Conservation (phyloP, 306 rosid genomes). For the Lathyrus oleraceus region DNA sequence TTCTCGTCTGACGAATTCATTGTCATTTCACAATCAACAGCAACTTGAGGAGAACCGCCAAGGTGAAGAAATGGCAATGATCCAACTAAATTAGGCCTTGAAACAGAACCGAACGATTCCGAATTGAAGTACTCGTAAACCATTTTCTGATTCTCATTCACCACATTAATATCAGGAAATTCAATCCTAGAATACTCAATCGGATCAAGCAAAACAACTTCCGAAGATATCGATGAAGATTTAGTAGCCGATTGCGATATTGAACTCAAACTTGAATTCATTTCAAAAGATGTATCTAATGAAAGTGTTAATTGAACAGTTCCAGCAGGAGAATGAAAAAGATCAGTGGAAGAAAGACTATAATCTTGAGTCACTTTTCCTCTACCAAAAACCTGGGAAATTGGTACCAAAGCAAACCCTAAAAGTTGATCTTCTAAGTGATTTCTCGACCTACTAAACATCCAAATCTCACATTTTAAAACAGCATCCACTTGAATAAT, state of each 20-base stretch:
- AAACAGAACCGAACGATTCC: background rate
- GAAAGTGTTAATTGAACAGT: slow-evolving; percentile 65
- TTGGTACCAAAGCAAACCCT: slow-evolving; percentile 86
- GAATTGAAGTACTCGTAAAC: slow-evolving; percentile 70
- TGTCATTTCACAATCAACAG: slow-evolving; percentile 67
- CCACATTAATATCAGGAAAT: slow-evolving; percentile 57
- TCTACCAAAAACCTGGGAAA: slow-evolving; percentile 64
- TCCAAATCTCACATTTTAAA: slow-evolving; percentile 92
- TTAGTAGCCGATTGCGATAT: slow-evolving; percentile 39
- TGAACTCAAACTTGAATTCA: background rate
- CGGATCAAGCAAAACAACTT: slow-evolving; percentile 78
- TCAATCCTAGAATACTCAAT: slow-evolving; percentile 80
- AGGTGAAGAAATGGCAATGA: slow-evolving; percentile 79
- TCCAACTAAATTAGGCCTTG: slow-evolving; percentile 23
- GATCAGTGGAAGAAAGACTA: slow-evolving; percentile 92
- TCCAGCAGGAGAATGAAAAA: slow-evolving; percentile 95
- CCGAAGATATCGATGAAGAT: slow-evolving; percentile 81
- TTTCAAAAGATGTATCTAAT: slow-evolving; percentile 45
- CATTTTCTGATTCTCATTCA: slow-evolving; percentile 49
- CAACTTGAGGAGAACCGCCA: slow-evolving; percentile 51
- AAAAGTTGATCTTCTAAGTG: slow-evolving; percentile 88
- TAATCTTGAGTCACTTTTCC: slow-evolving; percentile 71
- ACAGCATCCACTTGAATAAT: slow-evolving; percentile 71
- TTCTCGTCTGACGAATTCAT: slow-evolving; percentile 47
- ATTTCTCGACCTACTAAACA: slow-evolving; percentile 83